Conservation (phyloP, 805 yeast genomes). For the Candida coquimbonensis region DNA sequence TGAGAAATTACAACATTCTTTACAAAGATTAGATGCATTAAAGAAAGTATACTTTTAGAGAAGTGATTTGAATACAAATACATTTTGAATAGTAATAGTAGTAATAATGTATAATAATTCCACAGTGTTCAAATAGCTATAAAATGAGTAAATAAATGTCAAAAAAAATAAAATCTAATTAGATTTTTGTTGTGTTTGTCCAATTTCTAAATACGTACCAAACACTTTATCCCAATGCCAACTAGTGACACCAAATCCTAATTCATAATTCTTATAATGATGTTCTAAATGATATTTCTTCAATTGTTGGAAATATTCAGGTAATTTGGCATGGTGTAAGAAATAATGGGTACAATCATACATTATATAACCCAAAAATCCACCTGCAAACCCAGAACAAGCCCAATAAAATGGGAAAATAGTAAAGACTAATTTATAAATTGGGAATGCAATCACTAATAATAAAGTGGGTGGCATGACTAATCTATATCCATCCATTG, state of each 20-base stretch:
- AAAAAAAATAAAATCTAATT: neutral
- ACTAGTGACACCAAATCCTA: conserved; percentile 95
- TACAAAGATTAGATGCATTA: conserved; percentile 9
- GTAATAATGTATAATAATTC: no score
- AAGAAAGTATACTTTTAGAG: conserved; percentile 10
- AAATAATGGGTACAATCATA: conserved; percentile 94
- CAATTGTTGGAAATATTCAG: conserved; percentile 64
- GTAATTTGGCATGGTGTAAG: conserved; percentile 83
- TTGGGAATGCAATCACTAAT: conserved; percentile 64
- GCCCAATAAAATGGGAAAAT: conserved; percentile 79
- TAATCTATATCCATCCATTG: conserved; percentile 90
- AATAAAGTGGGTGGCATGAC: conserved; percentile 96
- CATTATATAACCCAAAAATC: conserved; percentile 84
- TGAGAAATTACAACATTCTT: conserved; percentile 3
- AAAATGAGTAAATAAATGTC: neutral
- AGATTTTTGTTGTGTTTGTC: conserved; percentile 16
- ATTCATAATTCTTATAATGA: conserved; percentile 93
- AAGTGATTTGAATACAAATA: no score
- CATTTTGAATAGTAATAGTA: no score
- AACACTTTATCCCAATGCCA: conserved; percentile 92
- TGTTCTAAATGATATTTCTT: conserved; percentile 94
- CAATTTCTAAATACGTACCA: conserved; percentile 60
- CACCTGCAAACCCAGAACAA: conserved; percentile 92
- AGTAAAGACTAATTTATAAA: conserved; percentile 69
- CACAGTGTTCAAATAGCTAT: neutral